These are phyloP conservation scores for Salicornia ramosissima DNA, from an alignment of 148 eudicot species.

Conservation along the genomic window DNA sequence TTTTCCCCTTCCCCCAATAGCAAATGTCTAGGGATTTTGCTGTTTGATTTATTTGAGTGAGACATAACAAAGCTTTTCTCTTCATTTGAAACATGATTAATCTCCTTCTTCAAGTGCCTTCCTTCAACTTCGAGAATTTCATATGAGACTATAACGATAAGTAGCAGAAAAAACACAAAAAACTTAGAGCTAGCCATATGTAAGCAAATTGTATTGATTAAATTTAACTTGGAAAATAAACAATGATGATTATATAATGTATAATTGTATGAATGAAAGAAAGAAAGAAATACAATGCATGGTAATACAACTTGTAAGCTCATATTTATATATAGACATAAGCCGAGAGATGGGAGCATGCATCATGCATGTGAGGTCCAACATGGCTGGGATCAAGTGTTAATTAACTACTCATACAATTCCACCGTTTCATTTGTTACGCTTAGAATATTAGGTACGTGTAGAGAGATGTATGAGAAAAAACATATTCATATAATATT, in stretches of 20 bases:
- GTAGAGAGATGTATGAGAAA: too few species aligned
- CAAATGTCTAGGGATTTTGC: constrained; percentile 6
- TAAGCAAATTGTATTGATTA: neutral
- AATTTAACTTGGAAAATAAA: neutral
- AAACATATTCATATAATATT: too few species aligned
- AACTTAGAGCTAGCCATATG: neutral
- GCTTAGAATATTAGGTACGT: too few species aligned
- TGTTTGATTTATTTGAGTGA: neutral
- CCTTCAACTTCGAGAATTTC: constrained; percentile 11
- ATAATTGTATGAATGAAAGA: neutral
- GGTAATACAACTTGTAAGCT: neutral
- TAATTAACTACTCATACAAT: too few species aligned
- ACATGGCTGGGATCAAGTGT: neutral
- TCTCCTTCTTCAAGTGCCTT: neutral
- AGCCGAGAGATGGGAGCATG: neutral
- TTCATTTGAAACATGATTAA: neutral
- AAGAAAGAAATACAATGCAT: neutral
- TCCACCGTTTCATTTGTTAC: too few species aligned
- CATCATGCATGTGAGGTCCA: constrained; percentile 4
- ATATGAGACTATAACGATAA: constrained; percentile 9
- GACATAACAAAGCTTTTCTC: neutral
- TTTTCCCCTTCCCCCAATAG: neutral
- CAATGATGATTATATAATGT: neutral
- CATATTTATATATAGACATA: neutral
- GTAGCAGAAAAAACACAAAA: neutral